Evolutionary conservation across 2,329 filamentous ascomycete species (phyloP).

Genomic region (Trichoderma asperellum): DNA sequence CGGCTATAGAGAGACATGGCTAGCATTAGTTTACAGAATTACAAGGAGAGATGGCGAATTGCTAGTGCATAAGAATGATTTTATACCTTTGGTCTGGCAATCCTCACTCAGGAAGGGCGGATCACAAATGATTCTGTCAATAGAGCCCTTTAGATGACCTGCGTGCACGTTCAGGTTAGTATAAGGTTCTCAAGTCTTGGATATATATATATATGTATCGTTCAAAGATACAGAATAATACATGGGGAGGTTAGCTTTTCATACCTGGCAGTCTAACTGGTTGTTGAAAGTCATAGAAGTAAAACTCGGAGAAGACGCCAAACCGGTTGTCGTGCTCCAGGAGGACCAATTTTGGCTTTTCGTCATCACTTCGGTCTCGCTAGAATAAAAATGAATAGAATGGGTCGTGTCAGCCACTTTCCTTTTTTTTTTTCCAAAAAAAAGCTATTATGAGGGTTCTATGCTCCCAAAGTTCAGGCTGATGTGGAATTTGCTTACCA

Average conservation of each 20-base stretch:
- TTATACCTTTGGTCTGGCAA: conserved; percentile 75
- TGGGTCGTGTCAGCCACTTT: background rate
- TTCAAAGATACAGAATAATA: background rate
- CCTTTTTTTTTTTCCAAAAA: background rate
- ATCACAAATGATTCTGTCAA: conserved; percentile 74
- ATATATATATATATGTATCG: no score
- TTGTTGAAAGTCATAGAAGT: conserved; percentile 73
- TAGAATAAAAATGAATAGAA: background rate
- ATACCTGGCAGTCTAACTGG: conserved; percentile 67
- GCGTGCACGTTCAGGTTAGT: background rate
- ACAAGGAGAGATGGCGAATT: background rate
- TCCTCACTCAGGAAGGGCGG: conserved; percentile 80
- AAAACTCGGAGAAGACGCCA: conserved; percentile 72
- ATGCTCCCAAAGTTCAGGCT: no score
- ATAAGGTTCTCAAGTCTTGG: no score
- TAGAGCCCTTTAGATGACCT: conserved; percentile 58
- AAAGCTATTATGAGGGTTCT: no score
- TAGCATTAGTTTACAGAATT: background rate
- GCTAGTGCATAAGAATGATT: background rate
- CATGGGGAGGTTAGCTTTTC: background rate
- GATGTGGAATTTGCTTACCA: conserved; percentile 50
- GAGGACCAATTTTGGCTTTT: conserved; percentile 62
- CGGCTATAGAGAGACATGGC: conserved; percentile 54
- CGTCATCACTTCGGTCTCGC: conserved; percentile 32
- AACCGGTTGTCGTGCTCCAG: conserved; percentile 78